Base-by-base conservation (phyloP, 495 filamentous ascomycete species). In the Hypoxylon subgilvum region DNA sequence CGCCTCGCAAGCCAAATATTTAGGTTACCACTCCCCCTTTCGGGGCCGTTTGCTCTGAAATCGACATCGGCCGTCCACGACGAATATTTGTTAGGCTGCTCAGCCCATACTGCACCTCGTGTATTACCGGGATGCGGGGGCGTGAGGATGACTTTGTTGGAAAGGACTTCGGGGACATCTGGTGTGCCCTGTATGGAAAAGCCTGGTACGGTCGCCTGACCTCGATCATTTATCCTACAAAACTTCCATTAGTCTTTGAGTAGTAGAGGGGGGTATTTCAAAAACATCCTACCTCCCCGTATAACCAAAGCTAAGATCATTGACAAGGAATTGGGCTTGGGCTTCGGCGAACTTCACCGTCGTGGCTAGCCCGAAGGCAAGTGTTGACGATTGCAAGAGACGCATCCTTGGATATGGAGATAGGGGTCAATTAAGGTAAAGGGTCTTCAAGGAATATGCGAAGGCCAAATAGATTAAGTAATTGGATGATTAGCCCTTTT, bases 1-100 rank as follows among this genome's bases (percentile, higher is more conserved):
- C 89, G 84, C 57, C 88, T 86, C 13, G 84, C 85, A 69, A 93
- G 91, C 95, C 95, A 98, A 60, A 98, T 76, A 68, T 96, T 90
- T 53, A 98, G 79, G 73, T 95, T 97, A 36, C 94, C 94, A 22
- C 88, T 84, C 25, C 85, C 90, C 63, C 90, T 79, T 71, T 97
- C 94, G 10, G 86, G 88, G 3, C 94, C 94, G 42, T 82, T 90
- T 6, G 86, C 90, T 56, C 94, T 85, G 76, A 97, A 97, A 63
- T 92, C 84, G 59, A 96, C 77, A 61, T 95, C 90, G 27, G 85
- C 84, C 8, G 81, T 82, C 91, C 91, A 98, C 71, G 86, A 83
- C 13, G 79, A 69, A 48, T 88, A 77, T 51, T 74, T 63, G 22
- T 83, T 76, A 60, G 82, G 79, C 76, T 79, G 74, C 42, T 92